Conservation (phyloP, 257 asterid genomes). For the Solanum infundibuliforme region DNA sequence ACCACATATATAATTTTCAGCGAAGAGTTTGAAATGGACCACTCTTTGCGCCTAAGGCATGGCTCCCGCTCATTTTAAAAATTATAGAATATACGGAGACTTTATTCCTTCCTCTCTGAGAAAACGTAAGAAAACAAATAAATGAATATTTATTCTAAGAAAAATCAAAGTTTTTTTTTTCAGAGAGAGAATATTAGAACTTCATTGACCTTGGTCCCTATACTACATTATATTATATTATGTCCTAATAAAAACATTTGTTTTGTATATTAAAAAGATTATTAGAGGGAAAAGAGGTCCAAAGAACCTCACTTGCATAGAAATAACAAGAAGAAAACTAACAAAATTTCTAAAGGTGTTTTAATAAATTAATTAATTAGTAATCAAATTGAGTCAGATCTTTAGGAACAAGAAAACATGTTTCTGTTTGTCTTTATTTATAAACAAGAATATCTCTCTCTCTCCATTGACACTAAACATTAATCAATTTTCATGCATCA, state of each 20-base stretch:
- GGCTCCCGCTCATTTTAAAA: neutral
- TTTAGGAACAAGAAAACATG: slow-evolving; percentile 52
- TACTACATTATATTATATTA: slow-evolving; percentile 15
- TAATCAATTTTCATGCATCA: slow-evolving; percentile 30
- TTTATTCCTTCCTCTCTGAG: accelerated
- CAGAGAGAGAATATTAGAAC: slow-evolving; percentile 21
- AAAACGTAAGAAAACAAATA: slow-evolving; percentile 2
- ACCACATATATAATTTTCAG: too few relatives aligned
- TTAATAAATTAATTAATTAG: slow-evolving; percentile 10
- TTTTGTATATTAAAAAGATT: neutral
- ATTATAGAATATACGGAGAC: neutral
- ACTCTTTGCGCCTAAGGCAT: neutral
- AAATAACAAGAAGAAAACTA: slow-evolving; percentile 61
- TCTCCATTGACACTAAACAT: slow-evolving; percentile 51
- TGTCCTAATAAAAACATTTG: neutral
- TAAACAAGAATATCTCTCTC: slow-evolving; percentile 34
- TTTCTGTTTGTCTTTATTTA: slow-evolving; percentile 76
- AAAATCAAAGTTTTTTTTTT: slow-evolving; percentile 18
- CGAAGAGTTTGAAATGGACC: neutral
- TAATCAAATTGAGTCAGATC: slow-evolving; percentile 48
- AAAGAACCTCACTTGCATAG: slow-evolving; percentile 28
- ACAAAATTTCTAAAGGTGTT: slow-evolving; percentile 42
- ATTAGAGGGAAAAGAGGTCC: slow-evolving; percentile 15
- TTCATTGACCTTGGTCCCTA: slow-evolving; percentile 69
- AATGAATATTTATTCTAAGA: neutral